Conservation (phyloP, 139 green algal genomes). For the Closterium sp. region DNA sequence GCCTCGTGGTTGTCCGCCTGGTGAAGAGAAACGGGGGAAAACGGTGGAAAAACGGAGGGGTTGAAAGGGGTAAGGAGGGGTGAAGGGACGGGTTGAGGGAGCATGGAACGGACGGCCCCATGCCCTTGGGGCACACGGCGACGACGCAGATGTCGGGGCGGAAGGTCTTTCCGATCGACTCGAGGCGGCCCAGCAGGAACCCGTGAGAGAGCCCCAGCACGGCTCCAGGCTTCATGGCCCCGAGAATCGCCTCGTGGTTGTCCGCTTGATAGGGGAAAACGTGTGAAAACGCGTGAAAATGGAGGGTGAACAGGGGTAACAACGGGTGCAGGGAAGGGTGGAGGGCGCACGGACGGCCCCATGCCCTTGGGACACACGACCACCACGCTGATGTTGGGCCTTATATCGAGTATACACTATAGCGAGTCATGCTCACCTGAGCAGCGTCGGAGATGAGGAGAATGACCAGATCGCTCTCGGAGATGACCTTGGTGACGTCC, state of each 20-base stretch:
- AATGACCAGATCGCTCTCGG: conserved; percentile 61
- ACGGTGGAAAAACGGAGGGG: background rate
- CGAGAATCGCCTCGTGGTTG: conserved; percentile 91
- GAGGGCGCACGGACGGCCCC: conserved; percentile 67
- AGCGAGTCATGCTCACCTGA: conserved; percentile 19
- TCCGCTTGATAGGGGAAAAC: conserved; percentile 70
- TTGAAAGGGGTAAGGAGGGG: background rate
- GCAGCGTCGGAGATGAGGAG: conserved; percentile 97
- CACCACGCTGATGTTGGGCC: conserved; percentile 94
- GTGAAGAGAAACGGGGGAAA: background rate
- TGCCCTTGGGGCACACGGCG: conserved; percentile 98
- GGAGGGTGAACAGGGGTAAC: too few relatives aligned
- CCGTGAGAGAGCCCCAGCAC: conserved; percentile 97
- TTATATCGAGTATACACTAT: background rate
- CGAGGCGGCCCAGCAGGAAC: conserved; percentile 95
- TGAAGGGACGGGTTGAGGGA: background rate
- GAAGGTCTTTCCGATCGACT: conserved; percentile 90
- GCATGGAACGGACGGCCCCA: conserved; percentile 78
- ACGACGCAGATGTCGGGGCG: conserved; percentile 98
- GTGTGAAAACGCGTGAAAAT: background rate
- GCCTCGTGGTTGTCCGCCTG: conserved; percentile 94
- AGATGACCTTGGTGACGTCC: background rate
- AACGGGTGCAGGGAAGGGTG: too few relatives aligned
- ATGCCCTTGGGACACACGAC: conserved; percentile 97
- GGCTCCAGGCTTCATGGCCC: conserved; percentile 95